Conservation (phyloP, 2,329 filamentous ascomycete species). For the Epicoccum nigrum region DNA sequence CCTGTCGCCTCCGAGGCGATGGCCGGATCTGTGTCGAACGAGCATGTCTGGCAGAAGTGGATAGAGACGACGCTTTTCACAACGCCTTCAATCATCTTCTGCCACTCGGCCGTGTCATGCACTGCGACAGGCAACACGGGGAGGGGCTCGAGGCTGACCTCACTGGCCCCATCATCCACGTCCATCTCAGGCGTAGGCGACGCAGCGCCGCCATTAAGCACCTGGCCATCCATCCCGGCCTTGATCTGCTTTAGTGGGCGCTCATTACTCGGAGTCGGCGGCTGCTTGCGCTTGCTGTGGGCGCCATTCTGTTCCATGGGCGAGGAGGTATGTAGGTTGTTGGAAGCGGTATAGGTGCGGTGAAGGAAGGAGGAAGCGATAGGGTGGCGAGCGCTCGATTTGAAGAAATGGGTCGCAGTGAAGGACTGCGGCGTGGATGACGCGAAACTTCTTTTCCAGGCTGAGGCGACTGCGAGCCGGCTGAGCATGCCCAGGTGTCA, state of each 20-base stretch:
- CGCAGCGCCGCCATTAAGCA: slow-evolving; percentile 40
- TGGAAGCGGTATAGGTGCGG: slow-evolving; percentile 4
- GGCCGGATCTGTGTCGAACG: slow-evolving; percentile 96
- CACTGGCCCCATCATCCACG: slow-evolving; percentile 42
- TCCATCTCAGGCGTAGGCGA: slow-evolving; percentile 34
- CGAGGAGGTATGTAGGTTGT: slow-evolving; percentile 15
- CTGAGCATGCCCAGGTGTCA: slow-evolving; percentile 37
- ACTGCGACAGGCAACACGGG: slow-evolving; percentile 36
- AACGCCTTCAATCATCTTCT: slow-evolving; percentile 91
- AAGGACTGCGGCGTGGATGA: slow-evolving; percentile 18
- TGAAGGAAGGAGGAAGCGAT: slow-evolving; percentile 5
- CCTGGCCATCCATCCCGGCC: slow-evolving; percentile 53
- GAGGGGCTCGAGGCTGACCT: slow-evolving; percentile 53
- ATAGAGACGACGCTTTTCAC: slow-evolving; percentile 98
- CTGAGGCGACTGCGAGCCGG: slow-evolving; percentile 34
- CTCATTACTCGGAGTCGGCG: slow-evolving; percentile 52
- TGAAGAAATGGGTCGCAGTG: slow-evolving; percentile 15
- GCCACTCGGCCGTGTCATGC: slow-evolving; percentile 83
- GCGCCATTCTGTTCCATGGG: slow-evolving; percentile 58
- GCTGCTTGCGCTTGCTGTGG: slow-evolving; percentile 62
- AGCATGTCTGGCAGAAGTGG: slow-evolving; percentile 96
- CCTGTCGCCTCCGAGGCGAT: slow-evolving; percentile 95
- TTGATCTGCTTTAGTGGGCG: slow-evolving; percentile 63
- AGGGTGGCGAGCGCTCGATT: slow-evolving; percentile 5
- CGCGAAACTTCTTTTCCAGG: slow-evolving; percentile 38